Conservation (phyloP, 192 early-diverging fungal genomes). For the Backusella morwellensis region DNA sequence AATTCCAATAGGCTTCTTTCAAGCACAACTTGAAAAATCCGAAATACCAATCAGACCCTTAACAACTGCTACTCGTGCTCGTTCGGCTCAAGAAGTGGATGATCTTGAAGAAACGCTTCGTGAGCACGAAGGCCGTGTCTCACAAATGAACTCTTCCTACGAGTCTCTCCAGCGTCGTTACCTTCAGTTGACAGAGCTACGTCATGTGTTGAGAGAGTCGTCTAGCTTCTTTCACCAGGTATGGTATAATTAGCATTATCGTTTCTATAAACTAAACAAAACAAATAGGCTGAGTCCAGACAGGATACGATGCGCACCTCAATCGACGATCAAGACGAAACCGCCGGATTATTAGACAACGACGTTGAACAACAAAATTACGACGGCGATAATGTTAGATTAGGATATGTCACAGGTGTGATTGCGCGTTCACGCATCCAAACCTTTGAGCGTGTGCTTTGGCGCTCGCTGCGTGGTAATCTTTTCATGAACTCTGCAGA, state of each 20-base stretch:
- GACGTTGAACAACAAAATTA: constrained; percentile 48
- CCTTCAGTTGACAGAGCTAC: constrained; percentile 86
- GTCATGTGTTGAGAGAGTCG: constrained; percentile 88
- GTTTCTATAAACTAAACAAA: no score
- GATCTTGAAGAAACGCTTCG: constrained; percentile 81
- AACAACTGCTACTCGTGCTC: constrained; percentile 53
- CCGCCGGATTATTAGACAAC: constrained; percentile 54
- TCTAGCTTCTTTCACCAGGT: constrained; percentile 80
- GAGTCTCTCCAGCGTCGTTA: constrained; percentile 86
- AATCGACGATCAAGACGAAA: constrained; percentile 48
- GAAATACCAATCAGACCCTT: constrained; percentile 59
- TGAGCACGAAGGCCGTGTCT: constrained; percentile 80
- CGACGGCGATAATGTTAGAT: constrained; percentile 42
- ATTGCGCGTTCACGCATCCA: constrained; percentile 79
- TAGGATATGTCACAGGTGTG: constrained; percentile 94
- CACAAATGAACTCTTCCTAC: constrained; percentile 84
- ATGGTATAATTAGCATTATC: no score
- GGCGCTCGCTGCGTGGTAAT: constrained; percentile 96
- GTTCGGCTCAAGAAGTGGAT: constrained; percentile 89
- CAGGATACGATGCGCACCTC: constrained; percentile 39
- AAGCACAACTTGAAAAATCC: constrained; percentile 73
- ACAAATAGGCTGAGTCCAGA: constrained; percentile 15
- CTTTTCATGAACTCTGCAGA: constrained; percentile 94
- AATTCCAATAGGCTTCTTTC: constrained; percentile 68
- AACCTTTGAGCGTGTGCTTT: constrained; percentile 94